Percentiles rank a stretch among this genome's conserved stretches.
phyloP scores from a whole-genome alignment of 371 early-diverging fungal species.

The Globomyces sp. region DNA sequence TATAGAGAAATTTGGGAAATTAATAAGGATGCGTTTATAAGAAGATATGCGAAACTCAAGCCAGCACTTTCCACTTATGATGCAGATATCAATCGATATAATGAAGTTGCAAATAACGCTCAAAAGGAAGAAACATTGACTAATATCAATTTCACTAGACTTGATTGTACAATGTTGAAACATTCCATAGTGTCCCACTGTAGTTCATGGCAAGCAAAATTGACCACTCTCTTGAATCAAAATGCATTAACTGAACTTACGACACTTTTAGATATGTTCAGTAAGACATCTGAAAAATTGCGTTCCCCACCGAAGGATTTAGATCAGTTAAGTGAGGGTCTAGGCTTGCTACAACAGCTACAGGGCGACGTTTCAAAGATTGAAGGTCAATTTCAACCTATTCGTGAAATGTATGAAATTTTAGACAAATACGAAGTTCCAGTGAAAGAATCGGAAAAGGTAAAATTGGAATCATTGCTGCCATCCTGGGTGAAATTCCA shows the following conservation, averaged over 20 bases:
- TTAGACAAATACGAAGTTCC: conserved; percentile 60
- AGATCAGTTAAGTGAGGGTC: conserved; percentile 50
- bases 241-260: conserved; percentile 51
- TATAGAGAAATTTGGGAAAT: conserved; percentile 65
- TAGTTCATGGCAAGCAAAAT: conserved; percentile 56
- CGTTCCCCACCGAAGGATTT: conserved; percentile 44
- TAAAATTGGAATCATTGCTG: conserved; percentile 40
- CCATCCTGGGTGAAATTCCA: conserved; percentile 42
- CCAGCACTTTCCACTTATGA: conserved; percentile 62
- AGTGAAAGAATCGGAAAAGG: conserved; percentile 50
- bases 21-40: conserved; percentile 64
- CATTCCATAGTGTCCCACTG: conserved; percentile 58
- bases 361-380: conserved; percentile 43
- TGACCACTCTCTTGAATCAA: conserved; percentile 56
- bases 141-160: conserved; percentile 53
- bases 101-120: conserved; percentile 62
- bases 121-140: conserved; percentile 62
- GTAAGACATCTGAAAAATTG: conserved; percentile 43
- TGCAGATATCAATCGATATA: conserved; percentile 61
- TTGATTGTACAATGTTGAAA: conserved; percentile 57
- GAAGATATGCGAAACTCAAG: conserved; percentile 59
- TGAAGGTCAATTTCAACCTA: conserved; percentile 55
- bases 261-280: conserved; percentile 50
- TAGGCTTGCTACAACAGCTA: conserved; percentile 44
- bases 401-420: conserved; percentile 56